Evolutionary conservation across 352 stramenopile genomes (phyloP).

Genomic region (Phytophthora quininea): DNA sequence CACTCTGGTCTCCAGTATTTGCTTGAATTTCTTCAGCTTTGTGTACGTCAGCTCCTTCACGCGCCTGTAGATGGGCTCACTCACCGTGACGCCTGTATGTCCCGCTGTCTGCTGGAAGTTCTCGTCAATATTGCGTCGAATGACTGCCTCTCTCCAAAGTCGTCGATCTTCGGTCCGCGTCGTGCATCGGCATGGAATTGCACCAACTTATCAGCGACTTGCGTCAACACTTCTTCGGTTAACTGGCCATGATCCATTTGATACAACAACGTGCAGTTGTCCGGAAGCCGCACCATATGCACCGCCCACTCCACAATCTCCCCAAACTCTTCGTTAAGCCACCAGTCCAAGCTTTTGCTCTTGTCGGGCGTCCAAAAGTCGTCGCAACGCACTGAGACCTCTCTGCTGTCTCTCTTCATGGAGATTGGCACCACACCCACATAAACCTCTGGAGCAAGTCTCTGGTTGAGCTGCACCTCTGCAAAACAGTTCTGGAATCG

Average conservation of each 20-base stretch:
- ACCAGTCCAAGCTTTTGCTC: conserved; percentile 64
- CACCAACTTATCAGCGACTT: conserved; percentile 56
- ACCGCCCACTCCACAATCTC: conserved; percentile 84
- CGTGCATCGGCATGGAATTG: conserved; percentile 63
- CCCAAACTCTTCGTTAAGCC: conserved; percentile 64
- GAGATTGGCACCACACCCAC: conserved; percentile 68
- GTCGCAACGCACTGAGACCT: conserved; percentile 63
- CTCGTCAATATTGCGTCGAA: conserved; percentile 72
- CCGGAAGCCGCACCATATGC: conserved; percentile 69
- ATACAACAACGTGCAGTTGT: conserved; percentile 57
- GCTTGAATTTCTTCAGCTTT: conserved; percentile 47
- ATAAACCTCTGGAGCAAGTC: conserved; percentile 72
- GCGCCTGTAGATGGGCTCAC: conserved; percentile 48
- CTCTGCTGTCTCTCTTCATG: conserved; percentile 57
- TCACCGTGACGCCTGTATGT: conserved; percentile 59
- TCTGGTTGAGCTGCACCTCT: conserved; percentile 76
- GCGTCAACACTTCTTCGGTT: conserved; percentile 38
- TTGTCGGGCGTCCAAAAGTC: conserved; percentile 75
- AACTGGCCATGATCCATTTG: conserved; percentile 40
- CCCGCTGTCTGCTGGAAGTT: conserved; percentile 68
- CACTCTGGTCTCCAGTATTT: conserved; percentile 50
- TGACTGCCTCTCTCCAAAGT: conserved; percentile 58
- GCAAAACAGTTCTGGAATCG: conserved; percentile 74
- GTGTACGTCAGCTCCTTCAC: conserved; percentile 61
- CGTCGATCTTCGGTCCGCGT: conserved; percentile 58